A percentile compares a stretch with the other conserved stretches of the same genome.
Evolutionary conservation across 805 yeast genomes (phyloP).

Genomic region (Sugiyamaella mastotermitis): DNA sequence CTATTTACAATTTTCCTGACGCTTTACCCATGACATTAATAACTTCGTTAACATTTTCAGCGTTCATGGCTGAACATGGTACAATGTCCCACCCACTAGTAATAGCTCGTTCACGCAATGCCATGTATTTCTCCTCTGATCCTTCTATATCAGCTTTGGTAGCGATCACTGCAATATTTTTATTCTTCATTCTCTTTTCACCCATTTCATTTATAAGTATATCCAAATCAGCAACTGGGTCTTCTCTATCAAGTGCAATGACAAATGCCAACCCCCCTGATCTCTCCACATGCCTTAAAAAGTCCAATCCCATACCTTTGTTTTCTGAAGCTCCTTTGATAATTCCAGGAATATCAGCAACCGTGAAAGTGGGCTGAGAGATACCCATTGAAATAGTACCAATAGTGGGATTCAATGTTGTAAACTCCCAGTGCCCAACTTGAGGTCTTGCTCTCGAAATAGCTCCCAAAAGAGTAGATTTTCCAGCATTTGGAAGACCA

Average conservation of each 20-base stretch:
- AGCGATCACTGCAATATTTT: conserved; percentile 70
- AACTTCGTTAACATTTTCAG: conserved; percentile 66
- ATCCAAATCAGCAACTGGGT: conserved; percentile 63
- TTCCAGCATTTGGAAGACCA: conserved; percentile 96
- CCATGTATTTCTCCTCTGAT: conserved; percentile 42
- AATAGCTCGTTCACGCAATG: conserved; percentile 40
- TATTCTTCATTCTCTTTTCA: conserved; percentile 47
- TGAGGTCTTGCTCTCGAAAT: conserved; percentile 85
- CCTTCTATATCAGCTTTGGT: conserved; percentile 85
- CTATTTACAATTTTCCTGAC: conserved; percentile 6
- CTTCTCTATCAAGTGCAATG: conserved; percentile 57
- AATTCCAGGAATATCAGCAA: conserved; percentile 97
- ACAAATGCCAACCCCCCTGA: conserved; percentile 88
- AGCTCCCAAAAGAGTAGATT: conserved; percentile 79
- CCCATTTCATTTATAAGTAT: conserved; percentile 70
- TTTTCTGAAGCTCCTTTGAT: conserved; percentile 78
- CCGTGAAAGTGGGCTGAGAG: conserved; percentile 58
- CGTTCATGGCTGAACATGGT: conserved; percentile 77
- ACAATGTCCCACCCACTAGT: conserved; percentile 55
- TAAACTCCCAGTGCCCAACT: conserved; percentile 96
- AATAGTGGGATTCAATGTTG: conserved; percentile 85
- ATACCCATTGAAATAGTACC: conserved; percentile 75
- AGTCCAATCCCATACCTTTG: conserved; percentile 90
- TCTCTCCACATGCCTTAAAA: conserved; percentile 86
- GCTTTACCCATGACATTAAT: conserved; percentile 58